Evolutionary conservation across 2,329 filamentous ascomycete species (phyloP).

Genomic region (Monilinia vaccinii-corymbosi): DNA sequence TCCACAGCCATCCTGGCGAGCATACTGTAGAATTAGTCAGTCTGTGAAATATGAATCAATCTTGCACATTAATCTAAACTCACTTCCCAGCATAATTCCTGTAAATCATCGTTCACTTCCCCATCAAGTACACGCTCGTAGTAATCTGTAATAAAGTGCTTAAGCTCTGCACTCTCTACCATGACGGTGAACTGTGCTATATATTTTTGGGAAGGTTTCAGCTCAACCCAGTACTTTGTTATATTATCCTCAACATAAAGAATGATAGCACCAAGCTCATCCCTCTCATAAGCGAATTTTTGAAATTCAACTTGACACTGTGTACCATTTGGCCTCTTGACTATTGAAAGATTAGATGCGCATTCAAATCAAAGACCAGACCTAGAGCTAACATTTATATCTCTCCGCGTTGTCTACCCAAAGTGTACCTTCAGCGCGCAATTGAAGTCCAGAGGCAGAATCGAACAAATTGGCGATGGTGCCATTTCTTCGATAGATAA

Average conservation of each 20-base stretch:
- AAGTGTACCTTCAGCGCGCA: slow-evolving; percentile 1
- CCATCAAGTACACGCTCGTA: slow-evolving; percentile 1
- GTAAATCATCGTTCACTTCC: not conserved
- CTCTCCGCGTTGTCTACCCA: slow-evolving; percentile 6
- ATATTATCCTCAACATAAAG: slow-evolving; percentile 2
- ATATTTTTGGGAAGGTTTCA: slow-evolving; percentile 7
- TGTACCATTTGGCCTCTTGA: slow-evolving; percentile 6
- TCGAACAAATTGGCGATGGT: slow-evolving; percentile 1
- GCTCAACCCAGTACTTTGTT: slow-evolving; percentile 3
- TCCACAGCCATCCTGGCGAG: slow-evolving; percentile 5
- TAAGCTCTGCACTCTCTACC: slow-evolving; percentile 7
- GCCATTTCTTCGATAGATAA: not conserved
- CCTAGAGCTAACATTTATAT: slow-evolving; percentile 1
- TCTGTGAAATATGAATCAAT: not conserved
- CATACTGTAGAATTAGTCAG: not conserved
- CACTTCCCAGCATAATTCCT: slow-evolving; percentile 5
- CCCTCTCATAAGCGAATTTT: slow-evolving; percentile 4
- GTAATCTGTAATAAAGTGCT: slow-evolving; percentile 10
- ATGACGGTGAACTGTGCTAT: not conserved
- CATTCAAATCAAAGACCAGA: not conserved
- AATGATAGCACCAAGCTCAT: slow-evolving; percentile 4
- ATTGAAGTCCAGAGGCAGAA: not conserved
- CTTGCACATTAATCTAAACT: not conserved
- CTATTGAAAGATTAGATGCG: not conserved
- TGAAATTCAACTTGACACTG: slow-evolving; percentile 2